phyloP scores from a whole-genome alignment of 495 filamentous ascomycete species.

The Annulohypoxylon maeteangense region DNA sequence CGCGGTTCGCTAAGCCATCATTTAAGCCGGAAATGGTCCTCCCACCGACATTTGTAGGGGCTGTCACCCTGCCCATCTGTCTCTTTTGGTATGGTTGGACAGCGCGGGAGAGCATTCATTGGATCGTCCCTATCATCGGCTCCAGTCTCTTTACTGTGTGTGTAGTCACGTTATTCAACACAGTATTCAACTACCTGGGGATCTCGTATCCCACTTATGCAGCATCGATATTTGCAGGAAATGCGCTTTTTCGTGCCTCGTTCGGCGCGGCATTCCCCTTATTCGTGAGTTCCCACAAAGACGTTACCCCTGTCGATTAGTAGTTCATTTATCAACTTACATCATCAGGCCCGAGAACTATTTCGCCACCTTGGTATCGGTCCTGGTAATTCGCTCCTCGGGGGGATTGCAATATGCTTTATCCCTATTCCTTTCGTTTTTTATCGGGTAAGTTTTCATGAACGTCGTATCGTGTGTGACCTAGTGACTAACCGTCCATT shows the following conservation, averaged over 20 bases:
- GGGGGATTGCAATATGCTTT: constrained; percentile 55
- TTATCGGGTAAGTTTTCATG: constrained; percentile 45
- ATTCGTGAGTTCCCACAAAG: constrained; percentile 46
- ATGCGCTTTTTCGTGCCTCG: constrained; percentile 55
- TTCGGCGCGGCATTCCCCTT: constrained; percentile 61
- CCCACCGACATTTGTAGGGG: constrained; percentile 51
- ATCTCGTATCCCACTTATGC: constrained; percentile 54
- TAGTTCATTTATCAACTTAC: background rate
- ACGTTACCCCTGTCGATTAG: background rate
- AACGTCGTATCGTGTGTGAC: background rate
- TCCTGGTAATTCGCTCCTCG: constrained; percentile 60
- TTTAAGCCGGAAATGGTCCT: constrained; percentile 45
- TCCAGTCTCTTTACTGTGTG: constrained; percentile 63
- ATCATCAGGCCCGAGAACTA: constrained; percentile 54
- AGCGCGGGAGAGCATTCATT: constrained; percentile 51
- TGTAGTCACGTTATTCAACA: constrained; percentile 66
- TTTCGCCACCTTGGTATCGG: constrained; percentile 56
- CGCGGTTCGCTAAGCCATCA: constrained; percentile 12
- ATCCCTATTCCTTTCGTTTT: constrained; percentile 62
- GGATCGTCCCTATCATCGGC: constrained; percentile 61
- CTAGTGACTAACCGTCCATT: background rate
- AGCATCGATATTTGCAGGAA: constrained; percentile 61
- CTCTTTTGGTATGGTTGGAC: constrained; percentile 66
- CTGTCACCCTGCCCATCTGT: constrained; percentile 54
- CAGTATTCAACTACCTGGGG: constrained; percentile 55